Base-by-base conservation (phyloP, 257 asterid genomes). In the Primulina eburnea region DNA sequence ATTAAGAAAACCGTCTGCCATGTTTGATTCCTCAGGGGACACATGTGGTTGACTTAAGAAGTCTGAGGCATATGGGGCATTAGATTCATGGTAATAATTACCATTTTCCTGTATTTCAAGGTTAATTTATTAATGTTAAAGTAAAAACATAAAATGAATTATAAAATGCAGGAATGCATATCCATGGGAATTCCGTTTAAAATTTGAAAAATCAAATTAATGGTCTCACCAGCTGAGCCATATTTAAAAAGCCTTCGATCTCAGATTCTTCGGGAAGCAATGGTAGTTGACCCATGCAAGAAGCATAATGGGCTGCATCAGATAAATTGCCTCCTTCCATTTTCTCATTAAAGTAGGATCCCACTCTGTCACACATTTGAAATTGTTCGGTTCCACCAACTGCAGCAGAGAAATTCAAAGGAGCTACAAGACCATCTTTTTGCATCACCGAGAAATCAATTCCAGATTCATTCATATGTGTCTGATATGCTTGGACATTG, bases 361-460 rank as follows among this genome's bases (percentile, higher is more conserved):
- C 53, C 62, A 34, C 60, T 4, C 73, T 16, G 65, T 66, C 32
- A 38, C 56, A 53, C 0, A 38, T 12, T 37, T 20, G 59, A 14
- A 66, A 32, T 7, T 34, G 70, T 63, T 70, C 70, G 21, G 58
- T 32, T 43, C 63, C 70, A 56, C 56, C 24, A 43, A 64, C 24
- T 24, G 73, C 71, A 33, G 73, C 71, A 33, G 72, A 26, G 67
- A 20, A 62, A 64, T 57, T 60, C 64, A 79, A 62, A 28, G 87
- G 82, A 29, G 28, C 34, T 14, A 68, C 67, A 47, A 82, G 75
- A 81, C 80, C 87, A 62, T 38, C 72, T 43, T 40, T 62, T 47
- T 17, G 32, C 50, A 6, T 50, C 21, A 61, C 73, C 16, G 82
- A 5, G 43, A 57, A 43, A 67, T 70, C 32, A 53, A 60, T 33